Conservation (phyloP, 2,329 filamentous ascomycete species). For the Fusarium zealandicum region DNA sequence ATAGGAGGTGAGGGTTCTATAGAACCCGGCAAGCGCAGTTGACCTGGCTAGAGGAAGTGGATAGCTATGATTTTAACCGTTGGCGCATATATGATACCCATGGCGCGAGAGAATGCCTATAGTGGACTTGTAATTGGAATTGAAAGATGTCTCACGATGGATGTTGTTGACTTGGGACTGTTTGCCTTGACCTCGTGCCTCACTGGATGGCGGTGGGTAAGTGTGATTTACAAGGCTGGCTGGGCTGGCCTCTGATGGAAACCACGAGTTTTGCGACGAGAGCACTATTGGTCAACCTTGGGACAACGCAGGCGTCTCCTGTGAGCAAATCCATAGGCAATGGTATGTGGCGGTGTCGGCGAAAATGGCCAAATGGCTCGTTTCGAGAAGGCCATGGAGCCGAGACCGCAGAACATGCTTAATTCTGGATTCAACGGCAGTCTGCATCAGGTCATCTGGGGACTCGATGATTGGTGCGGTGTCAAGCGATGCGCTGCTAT, state of each 20-base stretch:
- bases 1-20: neutral
- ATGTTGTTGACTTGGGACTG: neutral
- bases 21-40: neutral
- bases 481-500: neutral
- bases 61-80: conserved; percentile 6
- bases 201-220: neutral
- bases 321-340: too few relatives aligned
- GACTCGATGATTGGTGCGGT: neutral
- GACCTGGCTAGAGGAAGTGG: neutral
- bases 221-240: neutral
- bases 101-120: conserved; percentile 20
- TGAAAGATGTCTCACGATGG: too few relatives aligned
- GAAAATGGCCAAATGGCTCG: conserved; percentile 33
- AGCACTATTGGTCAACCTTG: conserved; percentile 20
- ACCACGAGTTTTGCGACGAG: conserved; percentile 20
- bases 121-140: conserved; percentile 12
- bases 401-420: conserved; percentile 2
- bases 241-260: neutral
- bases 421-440: neutral
- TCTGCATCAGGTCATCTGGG: neutral
- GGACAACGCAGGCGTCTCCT: neutral
- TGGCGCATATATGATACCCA: conserved; percentile 37
- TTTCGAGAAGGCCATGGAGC: neutral
- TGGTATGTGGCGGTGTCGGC: conserved; percentile 1
- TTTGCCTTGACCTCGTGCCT: conserved; percentile 3